Percentiles rank a stretch among this genome's conserved stretches.
These are phyloP conservation scores for Calocybe gambosa DNA, from an alignment of 1,284 basidiomycete species.

Conservation along the genomic window DNA sequence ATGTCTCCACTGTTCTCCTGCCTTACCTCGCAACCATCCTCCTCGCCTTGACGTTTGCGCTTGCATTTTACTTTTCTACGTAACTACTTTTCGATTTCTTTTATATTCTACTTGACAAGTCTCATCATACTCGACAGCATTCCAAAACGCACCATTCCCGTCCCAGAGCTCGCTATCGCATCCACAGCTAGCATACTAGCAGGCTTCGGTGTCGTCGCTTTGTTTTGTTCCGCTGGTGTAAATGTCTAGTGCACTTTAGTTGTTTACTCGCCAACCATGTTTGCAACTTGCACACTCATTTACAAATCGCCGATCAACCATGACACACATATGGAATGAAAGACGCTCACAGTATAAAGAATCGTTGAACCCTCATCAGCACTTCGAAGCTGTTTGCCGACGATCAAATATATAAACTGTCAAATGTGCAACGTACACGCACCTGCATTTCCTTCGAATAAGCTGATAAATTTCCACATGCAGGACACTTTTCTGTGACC, in stretches of 20 bases:
- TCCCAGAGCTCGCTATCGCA: slow-evolving; percentile 65
- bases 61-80: slow-evolving; percentile 90
- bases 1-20: slow-evolving; percentile 57
- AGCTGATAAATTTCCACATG: slow-evolving; percentile 79
- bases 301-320: background rate
- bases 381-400: slow-evolving; percentile 61
- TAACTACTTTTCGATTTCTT: slow-evolving; percentile 32
- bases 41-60: slow-evolving; percentile 66
- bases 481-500: slow-evolving; percentile 91
- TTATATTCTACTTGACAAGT: background rate
- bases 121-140: slow-evolving; percentile 39
- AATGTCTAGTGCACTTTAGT: slow-evolving; percentile 64
- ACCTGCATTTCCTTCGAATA: slow-evolving; percentile 78
- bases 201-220: slow-evolving; percentile 80
- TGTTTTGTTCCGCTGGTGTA: slow-evolving; percentile 84
- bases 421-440: slow-evolving; percentile 19
- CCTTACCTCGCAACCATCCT: slow-evolving; percentile 72
- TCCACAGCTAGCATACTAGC: slow-evolving; percentile 70
- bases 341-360: slow-evolving; percentile 59
- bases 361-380: slow-evolving; percentile 91
- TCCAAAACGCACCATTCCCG: slow-evolving; percentile 62
- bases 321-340: slow-evolving; percentile 1
- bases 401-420: slow-evolving; percentile 12
- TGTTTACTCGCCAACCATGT: slow-evolving; percentile 75
- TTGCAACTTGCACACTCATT: slow-evolving; percentile 63